Evolutionary conservation across 163 green algal genomes (phyloP), one percentile per base, ranked within the genome.

Genomic region (Coccomyxa subellipsoidea): DNA sequence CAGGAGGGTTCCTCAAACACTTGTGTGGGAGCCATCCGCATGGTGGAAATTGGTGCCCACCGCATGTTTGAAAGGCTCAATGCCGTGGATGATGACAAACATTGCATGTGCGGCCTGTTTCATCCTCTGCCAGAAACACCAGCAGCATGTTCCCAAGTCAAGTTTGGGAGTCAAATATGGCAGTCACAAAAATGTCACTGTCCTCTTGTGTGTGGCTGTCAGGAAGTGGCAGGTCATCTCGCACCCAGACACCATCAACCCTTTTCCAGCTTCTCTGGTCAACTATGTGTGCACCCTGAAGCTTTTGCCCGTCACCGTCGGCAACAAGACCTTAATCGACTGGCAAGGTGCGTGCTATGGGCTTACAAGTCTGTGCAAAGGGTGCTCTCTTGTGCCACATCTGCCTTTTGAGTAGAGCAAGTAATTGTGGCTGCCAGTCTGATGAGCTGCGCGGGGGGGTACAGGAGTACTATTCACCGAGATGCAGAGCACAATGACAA

Each of bases 211-310:
- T 73, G 3, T 32, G 2, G 32, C 25, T n/a, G 25, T 18, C 7
- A 73, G 66, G 66, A 73, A 73, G 32, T 73, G 66, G 66, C 27
- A 34, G 66, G 29, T 73, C 18, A 73, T 73, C 66, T 73, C 66
- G 32, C 66, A 73, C 66, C 66, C 21, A 73, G 66, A 73, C 66
- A 73, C 66, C 29, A 73, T 73, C 8, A 73, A 73, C 27, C 66
- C 66, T 23, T 73, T 73, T 73, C 66, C 15, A n/a, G 66, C 66
- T n/a, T 73, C 66, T n/a, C 66, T 73, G 66, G 66, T 73, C 66
- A 73, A 73, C n/a, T 34, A 73, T n/a, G 8, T 36, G 27, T 73
- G 29, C 66, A 73, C 27, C 10, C 18, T 73, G 29, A 73, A 73
- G 66, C 66, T 73, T 34, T 35, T 34, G 29, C 66, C 27, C 18